Base-by-base conservation (phyloP, 345 rosid genomes). In the Melastoma malabathricum region DNA sequence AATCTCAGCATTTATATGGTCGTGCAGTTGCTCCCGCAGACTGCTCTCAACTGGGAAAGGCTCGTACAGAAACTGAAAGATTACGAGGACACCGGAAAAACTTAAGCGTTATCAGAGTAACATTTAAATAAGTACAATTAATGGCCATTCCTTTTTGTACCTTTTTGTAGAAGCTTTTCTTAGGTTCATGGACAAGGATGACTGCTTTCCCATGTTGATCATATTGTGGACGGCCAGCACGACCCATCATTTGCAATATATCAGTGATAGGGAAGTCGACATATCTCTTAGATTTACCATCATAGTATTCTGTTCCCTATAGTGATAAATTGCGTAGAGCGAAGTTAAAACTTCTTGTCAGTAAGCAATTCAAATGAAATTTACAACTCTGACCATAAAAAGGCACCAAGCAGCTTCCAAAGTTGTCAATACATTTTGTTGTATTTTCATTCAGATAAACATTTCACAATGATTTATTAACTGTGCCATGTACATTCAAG, bases 181-280 rank as follows among this genome's bases (percentile, higher is more conserved):
- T 90, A 50, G 98, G 98, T 68, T 86, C 98, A 78, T 90, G 94
- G 67, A 86, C 98, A 68, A 90, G 96, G 68, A 90, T 84, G 58
- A 90, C 98, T 48, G 96, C 98, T 78, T 90, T 90, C 57, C 98
- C 98, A 68, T 90, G 87, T 65, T 90, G 96, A 70, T 90, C 96
- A 66, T 74, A 90, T 48, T 90, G 98, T n/a, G 98, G 98, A 34
- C 98, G 90, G 41, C 98, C 98, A 18, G 98, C 98, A 72, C 98
- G 98, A 43, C 98, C 98, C 98, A 90, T 90, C 98, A 90, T 90
- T 80, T 90, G 98, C 79, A 90, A 70, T 58, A 90, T 90, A 69
- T 90, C 98, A 18, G 98, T 90, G 73, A 86, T 89, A 3, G 98
- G 98, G 43, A 76, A 86, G 68, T 86, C 96, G 10, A 84, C 94